A percentile compares a stretch with the other conserved stretches of the same genome.
Conservation (phyloP, 1,284 basidiomycete species). For the Puccinia novopanici region DNA sequence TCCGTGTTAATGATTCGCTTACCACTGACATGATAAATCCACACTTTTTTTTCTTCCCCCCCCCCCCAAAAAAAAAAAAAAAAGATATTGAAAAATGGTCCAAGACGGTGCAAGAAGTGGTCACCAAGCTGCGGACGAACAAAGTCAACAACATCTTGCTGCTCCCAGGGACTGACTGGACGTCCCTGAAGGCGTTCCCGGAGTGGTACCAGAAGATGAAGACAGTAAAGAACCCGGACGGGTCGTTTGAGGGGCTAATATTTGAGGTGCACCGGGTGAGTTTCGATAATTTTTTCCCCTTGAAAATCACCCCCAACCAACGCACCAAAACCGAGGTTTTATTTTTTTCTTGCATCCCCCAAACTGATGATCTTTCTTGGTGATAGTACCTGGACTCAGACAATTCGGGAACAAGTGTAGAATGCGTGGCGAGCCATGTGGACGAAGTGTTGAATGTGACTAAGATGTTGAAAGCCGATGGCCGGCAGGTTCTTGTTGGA, state of each 20-base stretch:
- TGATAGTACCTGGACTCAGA: conserved; percentile 24
- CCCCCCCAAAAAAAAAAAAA: too few species aligned
- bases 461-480: conserved; percentile 3
- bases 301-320: too few species aligned
- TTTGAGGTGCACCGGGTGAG: conserved; percentile 44
- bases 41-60: background rate
- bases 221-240: conserved; percentile 40
- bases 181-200: conserved; percentile 4
- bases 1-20: background rate
- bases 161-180: conserved; percentile 10
- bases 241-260: conserved; percentile 4
- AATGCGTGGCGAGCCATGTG: conserved; percentile 4
- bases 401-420: conserved; percentile 4
- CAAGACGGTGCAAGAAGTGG: conserved; percentile 19
- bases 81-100: conserved; percentile 18
- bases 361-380: background rate
- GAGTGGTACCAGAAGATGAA: conserved; percentile 19
- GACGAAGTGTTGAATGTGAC: background rate
- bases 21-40: background rate
- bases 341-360: background rate
- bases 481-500: conserved; percentile 17
- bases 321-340: too few species aligned
- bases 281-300: too few species aligned
- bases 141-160: background rate
- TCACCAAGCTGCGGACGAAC: conserved; percentile 1